phyloP scores from a whole-genome alignment of 2,329 filamentous ascomycete species.

The Colletotrichum sp. region DNA sequence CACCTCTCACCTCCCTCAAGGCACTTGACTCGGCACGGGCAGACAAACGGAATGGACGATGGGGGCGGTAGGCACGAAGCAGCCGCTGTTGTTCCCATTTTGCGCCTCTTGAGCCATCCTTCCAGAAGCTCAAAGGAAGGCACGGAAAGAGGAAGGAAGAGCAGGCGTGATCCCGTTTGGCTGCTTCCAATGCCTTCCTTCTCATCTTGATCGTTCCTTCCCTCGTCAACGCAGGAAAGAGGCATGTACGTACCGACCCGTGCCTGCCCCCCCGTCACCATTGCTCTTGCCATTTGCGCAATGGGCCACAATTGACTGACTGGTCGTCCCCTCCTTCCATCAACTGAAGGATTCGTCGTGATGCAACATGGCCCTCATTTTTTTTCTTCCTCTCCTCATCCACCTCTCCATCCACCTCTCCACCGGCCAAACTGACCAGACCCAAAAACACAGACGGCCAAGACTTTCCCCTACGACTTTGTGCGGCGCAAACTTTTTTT shows the following conservation, averaged over 20 bases:
- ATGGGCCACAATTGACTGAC: background rate
- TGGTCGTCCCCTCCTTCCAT: background rate
- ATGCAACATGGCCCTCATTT: conserved; percentile 5
- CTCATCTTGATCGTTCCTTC: background rate
- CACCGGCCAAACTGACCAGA: background rate
- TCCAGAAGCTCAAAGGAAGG: background rate
- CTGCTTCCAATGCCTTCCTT: background rate
- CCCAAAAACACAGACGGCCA: conserved; percentile 15
- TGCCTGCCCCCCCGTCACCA: background rate
- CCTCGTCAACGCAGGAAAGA: background rate
- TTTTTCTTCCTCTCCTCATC: background rate
- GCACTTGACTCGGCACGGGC: background rate
- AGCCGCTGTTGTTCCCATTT: background rate
- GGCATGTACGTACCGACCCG: background rate
- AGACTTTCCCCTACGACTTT: background rate
- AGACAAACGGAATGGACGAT: background rate
- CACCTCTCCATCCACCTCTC: background rate
- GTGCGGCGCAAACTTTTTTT: background rate
- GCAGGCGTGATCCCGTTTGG: background rate
- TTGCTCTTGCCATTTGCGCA: background rate
- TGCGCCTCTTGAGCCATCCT: background rate
- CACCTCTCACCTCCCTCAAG: background rate
- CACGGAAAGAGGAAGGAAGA: background rate
- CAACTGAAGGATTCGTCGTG: conserved; percentile 5
- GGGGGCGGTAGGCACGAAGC: background rate